Evolutionary conservation across 73 alveolate genomes (phyloP).

Genomic region (Diophrys appendiculata): DNA sequence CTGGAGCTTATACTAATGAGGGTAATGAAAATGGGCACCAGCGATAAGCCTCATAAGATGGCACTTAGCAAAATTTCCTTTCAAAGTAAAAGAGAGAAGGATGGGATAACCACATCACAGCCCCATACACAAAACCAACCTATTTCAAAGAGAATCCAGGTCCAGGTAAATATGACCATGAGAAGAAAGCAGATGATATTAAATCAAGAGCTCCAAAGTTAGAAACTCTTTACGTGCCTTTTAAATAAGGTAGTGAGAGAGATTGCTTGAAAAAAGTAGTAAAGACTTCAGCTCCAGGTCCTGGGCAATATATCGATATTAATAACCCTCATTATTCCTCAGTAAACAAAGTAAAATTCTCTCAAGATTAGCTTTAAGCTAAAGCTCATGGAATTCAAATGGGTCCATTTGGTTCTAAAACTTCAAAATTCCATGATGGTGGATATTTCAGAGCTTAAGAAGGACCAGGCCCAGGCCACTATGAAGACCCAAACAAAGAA

Average conservation of each 20-base stretch:
- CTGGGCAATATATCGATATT: constrained; percentile 61
- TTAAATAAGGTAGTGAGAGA: constrained; percentile 33
- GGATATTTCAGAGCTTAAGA: constrained; percentile 7
- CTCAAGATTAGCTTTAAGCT: constrained; percentile 26
- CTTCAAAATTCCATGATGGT: constrained; percentile 36
- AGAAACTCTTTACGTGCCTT: not conserved
- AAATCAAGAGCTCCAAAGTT: constrained; percentile 19
- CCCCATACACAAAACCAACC: constrained; percentile 58
- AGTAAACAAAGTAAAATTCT: constrained; percentile 28
- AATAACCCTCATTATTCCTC: constrained; percentile 44
- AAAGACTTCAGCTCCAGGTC: constrained; percentile 48
- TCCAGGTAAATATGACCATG: constrained; percentile 58
- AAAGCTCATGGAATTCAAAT: constrained; percentile 37
- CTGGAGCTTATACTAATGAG: constrained; percentile 49
- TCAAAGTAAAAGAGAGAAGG: constrained; percentile 59
- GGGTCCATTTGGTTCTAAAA: constrained; percentile 46
- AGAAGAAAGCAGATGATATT: constrained; percentile 48
- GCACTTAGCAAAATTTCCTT: constrained; percentile 28
- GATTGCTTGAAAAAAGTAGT: constrained; percentile 21
- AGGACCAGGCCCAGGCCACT: constrained; percentile 52
- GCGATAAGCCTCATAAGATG: constrained; percentile 2
- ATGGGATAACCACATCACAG: constrained; percentile 48
- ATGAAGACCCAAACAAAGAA: not conserved
- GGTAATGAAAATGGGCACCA: constrained; percentile 7
- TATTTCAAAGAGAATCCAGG: constrained; percentile 20